Conservation (phyloP, 1,139 yeast species). For the Scheffersomyces illinoinensis region DNA sequence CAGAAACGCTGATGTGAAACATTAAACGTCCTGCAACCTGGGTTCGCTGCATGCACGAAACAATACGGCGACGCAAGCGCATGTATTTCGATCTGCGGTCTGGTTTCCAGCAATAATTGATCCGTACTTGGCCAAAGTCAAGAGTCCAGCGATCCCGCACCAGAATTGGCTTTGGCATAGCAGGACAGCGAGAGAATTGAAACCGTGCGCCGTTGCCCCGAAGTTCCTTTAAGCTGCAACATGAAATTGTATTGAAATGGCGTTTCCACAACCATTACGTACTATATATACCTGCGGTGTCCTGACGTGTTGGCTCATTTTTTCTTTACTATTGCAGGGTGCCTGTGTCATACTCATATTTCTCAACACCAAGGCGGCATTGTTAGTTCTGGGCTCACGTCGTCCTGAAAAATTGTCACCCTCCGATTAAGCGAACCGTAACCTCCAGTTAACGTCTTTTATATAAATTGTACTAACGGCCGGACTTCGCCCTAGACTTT, state of each 20-base stretch:
- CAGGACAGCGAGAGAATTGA: not conserved
- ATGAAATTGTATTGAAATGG: not conserved
- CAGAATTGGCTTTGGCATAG: not conserved
- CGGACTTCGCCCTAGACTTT: not conserved
- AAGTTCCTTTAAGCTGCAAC: not conserved
- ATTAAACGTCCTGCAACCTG: not conserved
- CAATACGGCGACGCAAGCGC: not conserved
- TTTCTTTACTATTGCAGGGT: not conserved
- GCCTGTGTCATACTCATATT: not conserved
- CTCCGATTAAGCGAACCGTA: not conserved
- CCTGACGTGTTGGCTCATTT: not conserved
- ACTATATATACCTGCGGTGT: not conserved
- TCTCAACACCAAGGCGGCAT: not conserved
- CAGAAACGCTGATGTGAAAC: not conserved
- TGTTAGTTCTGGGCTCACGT: not conserved
- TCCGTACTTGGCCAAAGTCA: not conserved
- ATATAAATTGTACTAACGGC: too few relatives aligned
- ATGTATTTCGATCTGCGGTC: not conserved
- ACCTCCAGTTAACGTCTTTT: not conserved
- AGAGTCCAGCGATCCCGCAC: not conserved
- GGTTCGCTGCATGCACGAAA: not conserved
- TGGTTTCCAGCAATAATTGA: not conserved
- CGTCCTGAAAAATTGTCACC: not conserved
- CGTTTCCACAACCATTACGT: not conserved
- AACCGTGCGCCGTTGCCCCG: not conserved